Conservation (phyloP, 1,284 basidiomycete genomes). For the Coniferiporia sulphurascens region DNA sequence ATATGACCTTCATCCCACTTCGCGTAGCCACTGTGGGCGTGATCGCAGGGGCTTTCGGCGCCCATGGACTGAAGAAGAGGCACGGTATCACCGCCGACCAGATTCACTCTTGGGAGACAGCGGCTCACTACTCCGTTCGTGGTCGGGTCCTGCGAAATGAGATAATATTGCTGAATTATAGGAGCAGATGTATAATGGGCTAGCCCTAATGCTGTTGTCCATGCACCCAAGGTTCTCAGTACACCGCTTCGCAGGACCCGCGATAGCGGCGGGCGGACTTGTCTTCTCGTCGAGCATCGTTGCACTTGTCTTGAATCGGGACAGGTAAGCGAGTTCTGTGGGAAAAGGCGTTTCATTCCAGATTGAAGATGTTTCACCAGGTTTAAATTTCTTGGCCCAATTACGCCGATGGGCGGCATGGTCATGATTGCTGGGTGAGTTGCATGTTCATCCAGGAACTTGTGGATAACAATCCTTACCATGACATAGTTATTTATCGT, state of each 20-base stretch:
- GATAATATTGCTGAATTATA: background rate
- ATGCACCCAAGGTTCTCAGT: conserved; percentile 62
- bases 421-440: conserved; percentile 77
- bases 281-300: conserved; percentile 75
- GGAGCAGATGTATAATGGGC: conserved; percentile 70
- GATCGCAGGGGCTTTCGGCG: conserved; percentile 63
- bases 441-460: background rate
- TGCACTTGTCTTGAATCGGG: conserved; percentile 52
- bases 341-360: background rate
- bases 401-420: conserved; percentile 72
- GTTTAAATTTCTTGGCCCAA: conserved; percentile 60
- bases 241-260: conserved; percentile 67
- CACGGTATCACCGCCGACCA: conserved; percentile 46
- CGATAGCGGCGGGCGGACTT: conserved; percentile 56
- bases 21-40: conserved; percentile 52
- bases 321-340: conserved; percentile 37
- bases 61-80: conserved; percentile 53
- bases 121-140: conserved; percentile 59
- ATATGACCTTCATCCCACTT: no score
- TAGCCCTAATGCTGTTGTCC: conserved; percentile 67
- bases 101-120: conserved; percentile 58
- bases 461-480: conserved; percentile 27
- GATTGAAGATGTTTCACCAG: conserved; percentile 31
- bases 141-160: no score
- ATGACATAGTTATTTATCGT: conserved; percentile 44